Evolutionary conservation across 2,329 filamentous ascomycete genomes (phyloP).

Genomic region (Aspergillus quadricinctus): DNA sequence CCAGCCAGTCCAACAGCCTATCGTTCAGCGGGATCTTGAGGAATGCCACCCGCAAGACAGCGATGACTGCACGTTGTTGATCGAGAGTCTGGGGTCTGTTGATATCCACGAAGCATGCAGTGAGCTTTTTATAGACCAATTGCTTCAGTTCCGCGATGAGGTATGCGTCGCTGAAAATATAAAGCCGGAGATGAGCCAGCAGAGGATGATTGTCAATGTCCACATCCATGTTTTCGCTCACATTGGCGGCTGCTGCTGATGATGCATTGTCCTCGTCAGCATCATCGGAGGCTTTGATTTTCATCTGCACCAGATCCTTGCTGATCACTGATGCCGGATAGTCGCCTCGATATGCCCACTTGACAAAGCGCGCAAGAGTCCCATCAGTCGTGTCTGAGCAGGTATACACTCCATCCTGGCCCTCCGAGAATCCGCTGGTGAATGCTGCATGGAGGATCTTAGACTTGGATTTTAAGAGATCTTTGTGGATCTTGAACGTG

Average conservation of each 20-base stretch:
- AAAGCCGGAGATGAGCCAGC: constrained; percentile 2
- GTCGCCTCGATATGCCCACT: constrained; percentile 8
- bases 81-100: neutral
- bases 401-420: neutral
- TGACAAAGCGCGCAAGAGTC: constrained; percentile 5
- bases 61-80: constrained; percentile 1
- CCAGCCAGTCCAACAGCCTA: constrained; percentile 5
- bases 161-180: constrained; percentile 9
- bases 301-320: neutral
- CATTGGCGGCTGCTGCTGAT: neutral
- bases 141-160: constrained; percentile 2
- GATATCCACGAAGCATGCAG: neutral
- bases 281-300: neutral
- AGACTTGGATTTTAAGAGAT: constrained; percentile 5
- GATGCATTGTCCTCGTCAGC: neutral
- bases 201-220: constrained; percentile 1
- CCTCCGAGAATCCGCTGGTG: neutral
- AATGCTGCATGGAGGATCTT: neutral
- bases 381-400: constrained; percentile 2
- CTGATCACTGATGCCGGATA: neutral
- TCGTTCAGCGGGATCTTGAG: neutral
- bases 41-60: neutral
- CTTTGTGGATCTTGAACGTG: constrained; percentile 6
- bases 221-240: neutral
- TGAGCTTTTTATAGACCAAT: constrained; percentile 4